phyloP scores from a whole-genome alignment of 345 rosid genomes.

The Eutrema heterophyllum region DNA sequence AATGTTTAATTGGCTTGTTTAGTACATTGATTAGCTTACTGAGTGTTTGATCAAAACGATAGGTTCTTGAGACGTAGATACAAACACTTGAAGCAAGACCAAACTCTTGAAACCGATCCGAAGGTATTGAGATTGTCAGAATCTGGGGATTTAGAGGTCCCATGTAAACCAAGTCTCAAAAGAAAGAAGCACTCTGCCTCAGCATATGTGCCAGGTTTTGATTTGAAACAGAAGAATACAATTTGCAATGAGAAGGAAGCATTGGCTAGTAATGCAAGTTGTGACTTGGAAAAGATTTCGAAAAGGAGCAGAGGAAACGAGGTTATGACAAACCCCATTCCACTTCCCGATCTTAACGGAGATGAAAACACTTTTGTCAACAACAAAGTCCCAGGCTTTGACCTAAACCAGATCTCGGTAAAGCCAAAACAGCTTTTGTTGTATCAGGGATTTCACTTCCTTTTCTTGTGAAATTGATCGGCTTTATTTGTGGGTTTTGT shows the following conservation, averaged over 20 bases:
- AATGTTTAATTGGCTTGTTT: not conserved
- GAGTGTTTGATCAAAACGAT: constrained; percentile 6
- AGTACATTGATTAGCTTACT: not conserved
- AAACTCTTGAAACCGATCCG: constrained; percentile 21
- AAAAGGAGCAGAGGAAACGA: constrained; percentile 30
- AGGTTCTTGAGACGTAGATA: constrained; percentile 72
- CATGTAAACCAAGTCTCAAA: constrained; percentile 26
- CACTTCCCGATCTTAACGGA: constrained; percentile 39
- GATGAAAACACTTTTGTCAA: constrained; percentile 36
- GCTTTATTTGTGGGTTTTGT: constrained; percentile 12
- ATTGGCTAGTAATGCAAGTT: not conserved
- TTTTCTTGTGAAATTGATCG: not conserved
- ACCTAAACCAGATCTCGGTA: constrained; percentile 90
- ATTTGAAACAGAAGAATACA: constrained; percentile 35
- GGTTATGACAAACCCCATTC: not conserved
- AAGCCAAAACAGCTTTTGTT: constrained; percentile 2
- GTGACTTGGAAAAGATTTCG: constrained; percentile 39
- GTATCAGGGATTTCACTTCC: not conserved
- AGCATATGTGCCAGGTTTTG: constrained; percentile 7
- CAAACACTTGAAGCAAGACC: constrained; percentile 48
- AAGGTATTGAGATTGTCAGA: constrained; percentile 12
- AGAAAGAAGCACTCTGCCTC: constrained; percentile 28
- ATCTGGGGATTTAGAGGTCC: constrained; percentile 19
- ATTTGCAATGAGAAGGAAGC: constrained; percentile 28
- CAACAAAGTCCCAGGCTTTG: constrained; percentile 48